Evolutionary conservation across 768 basidiomycete species (phyloP).

Genomic region (Galerina marginata): DNA sequence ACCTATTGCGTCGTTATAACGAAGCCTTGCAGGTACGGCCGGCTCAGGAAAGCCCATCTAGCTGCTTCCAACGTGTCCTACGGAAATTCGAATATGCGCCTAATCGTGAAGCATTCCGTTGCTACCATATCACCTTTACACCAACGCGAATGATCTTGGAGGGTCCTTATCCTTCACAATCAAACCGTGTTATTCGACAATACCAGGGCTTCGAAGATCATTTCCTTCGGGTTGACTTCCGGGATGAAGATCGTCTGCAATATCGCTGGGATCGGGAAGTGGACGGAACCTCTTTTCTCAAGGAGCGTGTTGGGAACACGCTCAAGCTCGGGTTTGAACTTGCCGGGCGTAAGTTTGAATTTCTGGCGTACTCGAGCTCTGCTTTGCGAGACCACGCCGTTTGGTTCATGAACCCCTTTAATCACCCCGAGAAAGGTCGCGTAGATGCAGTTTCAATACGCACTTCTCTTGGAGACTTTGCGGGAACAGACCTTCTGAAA

Average conservation of each 20-base stretch:
- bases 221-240: constrained; percentile 85
- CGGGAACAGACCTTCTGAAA: constrained; percentile 46
- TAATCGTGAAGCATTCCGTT: constrained; percentile 53
- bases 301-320: constrained; percentile 60
- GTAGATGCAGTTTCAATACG: constrained; percentile 68
- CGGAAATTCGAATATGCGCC: constrained; percentile 35
- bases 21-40: constrained; percentile 52
- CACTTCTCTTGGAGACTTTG: constrained; percentile 69
- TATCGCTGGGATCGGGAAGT: constrained; percentile 75
- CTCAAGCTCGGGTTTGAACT: constrained; percentile 71
- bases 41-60: constrained; percentile 39
- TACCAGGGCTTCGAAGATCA: constrained; percentile 64
- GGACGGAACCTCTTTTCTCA: constrained; percentile 60
- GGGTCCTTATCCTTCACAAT: constrained; percentile 77
- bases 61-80: constrained; percentile 49
- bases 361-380: constrained; percentile 83
- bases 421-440: constrained; percentile 36
- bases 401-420: constrained; percentile 79
- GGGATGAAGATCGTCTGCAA: constrained; percentile 80
- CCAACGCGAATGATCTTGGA: constrained; percentile 77
- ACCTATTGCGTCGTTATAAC: constrained; percentile 60
- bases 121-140: constrained; percentile 77
- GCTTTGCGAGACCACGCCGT: constrained; percentile 81
- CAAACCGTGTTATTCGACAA: constrained; percentile 79
- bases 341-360: constrained; percentile 75